phyloP scores from a whole-genome alignment of 345 rosid genomes.

The Streptanthus diversifolius region DNA sequence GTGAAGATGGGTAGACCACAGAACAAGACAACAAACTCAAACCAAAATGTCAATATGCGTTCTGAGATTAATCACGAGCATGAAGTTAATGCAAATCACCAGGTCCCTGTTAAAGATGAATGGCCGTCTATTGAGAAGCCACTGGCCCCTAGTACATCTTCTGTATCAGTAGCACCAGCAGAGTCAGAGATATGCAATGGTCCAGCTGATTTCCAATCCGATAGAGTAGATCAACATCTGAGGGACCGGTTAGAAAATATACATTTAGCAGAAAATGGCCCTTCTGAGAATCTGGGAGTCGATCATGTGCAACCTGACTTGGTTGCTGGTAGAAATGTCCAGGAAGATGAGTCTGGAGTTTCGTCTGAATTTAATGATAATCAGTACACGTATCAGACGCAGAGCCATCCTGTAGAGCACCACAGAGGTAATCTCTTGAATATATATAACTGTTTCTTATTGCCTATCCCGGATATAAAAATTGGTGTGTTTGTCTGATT shows the following conservation, averaged over 20 bases:
- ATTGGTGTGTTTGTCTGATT: neutral
- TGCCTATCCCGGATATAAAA: neutral
- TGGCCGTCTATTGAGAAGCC: conserved; percentile 66
- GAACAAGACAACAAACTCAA: conserved; percentile 37
- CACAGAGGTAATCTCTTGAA: conserved; percentile 46
- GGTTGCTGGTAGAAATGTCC: conserved; percentile 52
- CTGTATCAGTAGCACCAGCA: conserved; percentile 46
- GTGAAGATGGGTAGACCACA: conserved; percentile 97
- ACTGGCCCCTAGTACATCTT: conserved; percentile 41
- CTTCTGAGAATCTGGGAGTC: conserved; percentile 39
- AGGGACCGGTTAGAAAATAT: conserved; percentile 52
- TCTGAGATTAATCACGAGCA: conserved; percentile 43
- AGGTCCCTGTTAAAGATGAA: conserved; percentile 51
- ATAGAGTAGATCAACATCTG: conserved; percentile 47
- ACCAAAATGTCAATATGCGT: conserved; percentile 12
- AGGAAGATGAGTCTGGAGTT: conserved; percentile 53
- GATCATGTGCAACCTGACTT: conserved; percentile 51
- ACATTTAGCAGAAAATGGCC: conserved; percentile 49
- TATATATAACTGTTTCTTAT: neutral
- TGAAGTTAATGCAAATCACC: conserved; percentile 41
- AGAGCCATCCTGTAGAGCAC: conserved; percentile 52
- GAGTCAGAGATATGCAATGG: conserved; percentile 51
- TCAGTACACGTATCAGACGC: conserved; percentile 55
- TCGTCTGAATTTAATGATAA: conserved; percentile 54
- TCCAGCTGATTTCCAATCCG: conserved; percentile 51